Conservation (phyloP, 345 rosid genomes). For the Populus nigra region DNA sequence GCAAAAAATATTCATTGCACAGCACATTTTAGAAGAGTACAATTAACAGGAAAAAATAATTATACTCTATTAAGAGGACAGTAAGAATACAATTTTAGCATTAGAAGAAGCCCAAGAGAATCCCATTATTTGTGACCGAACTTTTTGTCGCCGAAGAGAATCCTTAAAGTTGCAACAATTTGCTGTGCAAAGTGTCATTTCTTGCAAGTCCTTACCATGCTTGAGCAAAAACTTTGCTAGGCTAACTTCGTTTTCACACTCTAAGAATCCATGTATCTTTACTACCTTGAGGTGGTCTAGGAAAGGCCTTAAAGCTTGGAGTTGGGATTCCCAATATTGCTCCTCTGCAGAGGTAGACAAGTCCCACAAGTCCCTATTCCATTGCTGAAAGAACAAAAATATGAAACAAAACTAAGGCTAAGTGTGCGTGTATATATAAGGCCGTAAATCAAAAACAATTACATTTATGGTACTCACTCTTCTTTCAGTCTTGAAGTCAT, state of each 20-base stretch:
- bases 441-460: background rate
- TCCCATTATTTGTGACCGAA: constrained; percentile 65
- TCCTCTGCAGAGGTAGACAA: constrained; percentile 54
- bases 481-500: constrained; percentile 53
- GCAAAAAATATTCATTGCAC: constrained; percentile 60
- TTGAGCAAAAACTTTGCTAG: constrained; percentile 68
- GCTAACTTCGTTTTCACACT: constrained; percentile 73
- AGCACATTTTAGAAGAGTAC: constrained; percentile 9
- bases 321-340: constrained; percentile 68
- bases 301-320: constrained; percentile 46
- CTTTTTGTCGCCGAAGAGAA: constrained; percentile 55
- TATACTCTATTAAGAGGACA: too few species aligned
- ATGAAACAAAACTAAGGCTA: background rate
- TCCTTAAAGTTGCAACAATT: constrained; percentile 46
- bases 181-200: constrained; percentile 58
- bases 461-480: constrained; percentile 35
- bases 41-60: too few species aligned
- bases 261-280: constrained; percentile 69
- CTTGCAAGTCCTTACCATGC: constrained; percentile 72
- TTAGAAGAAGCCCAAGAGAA: constrained; percentile 75
- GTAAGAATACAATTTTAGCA: constrained; percentile 51
- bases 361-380: constrained; percentile 76
- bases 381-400: constrained; percentile 44
- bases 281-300: constrained; percentile 56
- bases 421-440: too few species aligned